Evolutionary conservation across 1,139 yeast species (phyloP).

Genomic region (Kodamaea sp.): DNA sequence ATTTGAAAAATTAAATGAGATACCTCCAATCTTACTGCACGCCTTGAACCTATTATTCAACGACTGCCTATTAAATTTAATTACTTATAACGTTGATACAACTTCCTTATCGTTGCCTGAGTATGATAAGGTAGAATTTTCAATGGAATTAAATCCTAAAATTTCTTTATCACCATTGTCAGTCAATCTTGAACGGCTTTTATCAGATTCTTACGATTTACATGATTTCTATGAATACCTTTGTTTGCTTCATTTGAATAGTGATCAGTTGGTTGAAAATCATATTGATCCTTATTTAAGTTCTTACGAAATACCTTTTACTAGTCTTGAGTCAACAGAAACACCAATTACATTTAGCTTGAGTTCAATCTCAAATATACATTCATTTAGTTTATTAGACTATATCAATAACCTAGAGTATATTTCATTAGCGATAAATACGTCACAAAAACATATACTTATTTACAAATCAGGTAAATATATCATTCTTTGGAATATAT

Average conservation of each 20-base stretch:
- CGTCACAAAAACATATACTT: slow-evolving; percentile 1
- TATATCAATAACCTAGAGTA: neutral
- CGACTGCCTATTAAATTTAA: slow-evolving; percentile 1
- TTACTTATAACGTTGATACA: neutral
- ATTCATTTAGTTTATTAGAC: neutral
- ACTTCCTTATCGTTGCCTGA: too few relatives aligned
- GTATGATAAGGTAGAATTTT: neutral
- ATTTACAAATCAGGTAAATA: slow-evolving; percentile 2
- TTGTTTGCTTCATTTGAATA: slow-evolving; percentile 16
- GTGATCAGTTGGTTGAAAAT: slow-evolving; percentile 14
- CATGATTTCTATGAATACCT: slow-evolving; percentile 19
- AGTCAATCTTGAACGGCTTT: slow-evolving; percentile 1
- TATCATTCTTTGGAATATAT: slow-evolving; percentile 4
- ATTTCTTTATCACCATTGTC: neutral
- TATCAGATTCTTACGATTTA: slow-evolving; percentile 4
- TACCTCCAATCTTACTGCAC: slow-evolving; percentile 5
- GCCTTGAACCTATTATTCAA: slow-evolving; percentile 2
- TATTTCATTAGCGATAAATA: slow-evolving; percentile 1
- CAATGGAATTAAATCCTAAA: neutral
- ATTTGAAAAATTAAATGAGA: slow-evolving; percentile 5
- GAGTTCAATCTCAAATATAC: neutral
- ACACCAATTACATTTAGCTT: neutral
- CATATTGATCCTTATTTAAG: slow-evolving; percentile 14
- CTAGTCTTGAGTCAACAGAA: neutral
- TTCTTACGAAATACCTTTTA: slow-evolving; percentile 12